Evolutionary conservation across 768 basidiomycete species (phyloP).

Genomic region (Agrocybe pediades): DNA sequence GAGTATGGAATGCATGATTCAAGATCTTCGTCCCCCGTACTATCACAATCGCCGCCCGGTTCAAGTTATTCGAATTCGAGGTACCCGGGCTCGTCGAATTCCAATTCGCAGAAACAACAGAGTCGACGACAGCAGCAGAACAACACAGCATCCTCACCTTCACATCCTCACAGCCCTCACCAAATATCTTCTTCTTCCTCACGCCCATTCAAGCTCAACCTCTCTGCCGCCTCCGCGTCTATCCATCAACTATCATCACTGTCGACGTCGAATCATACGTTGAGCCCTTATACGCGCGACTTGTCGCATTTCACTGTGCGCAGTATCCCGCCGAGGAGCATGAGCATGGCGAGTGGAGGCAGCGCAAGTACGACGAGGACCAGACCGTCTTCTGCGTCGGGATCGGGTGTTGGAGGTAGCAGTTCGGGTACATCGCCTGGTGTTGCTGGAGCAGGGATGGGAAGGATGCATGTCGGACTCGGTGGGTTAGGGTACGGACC

Average conservation of each 20-base stretch:
- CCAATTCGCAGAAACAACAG: not conserved
- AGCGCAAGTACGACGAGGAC: constrained; percentile 15
- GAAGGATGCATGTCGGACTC: not conserved
- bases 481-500: constrained; percentile 24
- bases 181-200: constrained; percentile 14
- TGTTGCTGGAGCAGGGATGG: not conserved
- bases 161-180: constrained; percentile 1
- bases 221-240: constrained; percentile 73
- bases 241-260: constrained; percentile 87
- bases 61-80: not conserved
- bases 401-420: not conserved
- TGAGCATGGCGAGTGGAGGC: constrained; percentile 5
- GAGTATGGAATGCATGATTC: not conserved
- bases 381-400: not conserved
- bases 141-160: constrained; percentile 10
- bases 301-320: constrained; percentile 92
- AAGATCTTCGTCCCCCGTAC: not conserved
- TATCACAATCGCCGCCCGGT: constrained; percentile 9
- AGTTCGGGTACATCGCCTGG: not conserved
- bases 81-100: not conserved
- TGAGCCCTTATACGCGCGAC: constrained; percentile 91
- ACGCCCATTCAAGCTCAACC: constrained; percentile 46
- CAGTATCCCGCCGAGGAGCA: constrained; percentile 69
- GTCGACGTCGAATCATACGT: constrained; percentile 87
- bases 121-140: not conserved